Evolutionary conservation across 441 rosid species (phyloP), one percentile per base, ranked within the genome.

Genomic region (Flueggea neowawraea): DNA sequence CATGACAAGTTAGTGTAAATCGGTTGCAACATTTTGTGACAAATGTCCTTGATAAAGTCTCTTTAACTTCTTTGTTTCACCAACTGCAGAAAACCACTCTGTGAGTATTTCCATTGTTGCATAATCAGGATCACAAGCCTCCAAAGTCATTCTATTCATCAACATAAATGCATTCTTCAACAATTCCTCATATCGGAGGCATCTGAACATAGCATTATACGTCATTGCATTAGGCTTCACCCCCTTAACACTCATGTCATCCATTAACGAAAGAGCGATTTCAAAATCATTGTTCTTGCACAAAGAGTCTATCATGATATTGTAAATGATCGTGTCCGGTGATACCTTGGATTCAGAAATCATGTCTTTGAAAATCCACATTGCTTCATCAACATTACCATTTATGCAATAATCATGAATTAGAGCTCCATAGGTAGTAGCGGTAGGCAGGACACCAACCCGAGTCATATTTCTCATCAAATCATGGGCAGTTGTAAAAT

Each of bases 251-350:
- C 71, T 71, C 97, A 90, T 90, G 52, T 81, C 86, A 41, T 82
- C 86, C 83, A 90, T 78, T 52, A 90, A 45, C 12, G 66, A 68
- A 44, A 76, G 57, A 11, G 96, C 96, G 51, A 16, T 58, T 33
- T 78, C 71, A 16, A 84, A 75, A 17, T 72, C 48, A 33, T 78
- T 70, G 8, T 74, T 69, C 78, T 85, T 80, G 61, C 88, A 82
- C 60, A 84, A 67, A 1, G 81, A 57, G 54, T 82, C 75, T 57
- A 93, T 84, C 54, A 93, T 75, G 66, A 80, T 85, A 69, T 85
- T 93, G 76, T 90, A 93, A 44, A 84, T 82, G 17, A 75, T 83
- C 0, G 85, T 82, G 80, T 86, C 85, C 1, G 95, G 83, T 33
- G 64, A 58, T 15, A 86, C 75, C 74, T 72, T 82, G 9, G 82